Evolutionary conservation across 257 asterid species (phyloP), one percentile per base, ranked within the genome.

Genomic region (Scutellaria galericulata): DNA sequence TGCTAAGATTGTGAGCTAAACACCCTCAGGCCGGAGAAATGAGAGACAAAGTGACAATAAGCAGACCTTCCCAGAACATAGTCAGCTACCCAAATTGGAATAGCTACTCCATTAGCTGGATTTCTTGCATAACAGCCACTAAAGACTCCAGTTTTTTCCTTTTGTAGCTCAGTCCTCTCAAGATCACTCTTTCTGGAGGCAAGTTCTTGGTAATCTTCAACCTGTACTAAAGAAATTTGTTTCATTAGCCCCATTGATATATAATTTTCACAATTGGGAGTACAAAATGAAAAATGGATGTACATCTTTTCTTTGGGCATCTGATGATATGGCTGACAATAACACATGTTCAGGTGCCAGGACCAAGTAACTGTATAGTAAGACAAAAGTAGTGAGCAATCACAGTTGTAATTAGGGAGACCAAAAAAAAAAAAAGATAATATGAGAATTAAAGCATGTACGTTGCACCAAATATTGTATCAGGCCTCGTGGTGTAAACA

Each of bases 401-500:
- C 59, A 41, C 5, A 67, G 66, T 57, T 55, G 42, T 35, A 31
- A 40, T 18, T 31, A 31, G 37, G 37, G 37, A 31, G 37, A 31
- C 4, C n/a, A 18, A 76, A 53, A 15, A 72, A 58, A 71, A 42
- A 31, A 68, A 59, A 7, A 61, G 66, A 51, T 46, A 74, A 47
- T 20, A 60, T 66, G 69, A 66, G 50, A 62, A 42, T 31, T 45
- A 64, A 62, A 78, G 50, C 22, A 78, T 82, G 57, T 95, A 90
- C 98, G 97, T 95, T 77, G 99, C 98, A 78, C 99, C 98, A 83
- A 95, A 95, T 75, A 92, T 79, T 44, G 99, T 95, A 80, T 95
- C 97, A 52, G 98, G 99, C 77, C 98, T 86, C 10, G 99, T 95
- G 48, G 99, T 95, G 82, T 90, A 95, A 71, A 95, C 94, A 47